These are phyloP conservation scores for Neurospora sp. DNA, from an alignment of 495 filamentous ascomycete genomes.

Conservation along the genomic window DNA sequence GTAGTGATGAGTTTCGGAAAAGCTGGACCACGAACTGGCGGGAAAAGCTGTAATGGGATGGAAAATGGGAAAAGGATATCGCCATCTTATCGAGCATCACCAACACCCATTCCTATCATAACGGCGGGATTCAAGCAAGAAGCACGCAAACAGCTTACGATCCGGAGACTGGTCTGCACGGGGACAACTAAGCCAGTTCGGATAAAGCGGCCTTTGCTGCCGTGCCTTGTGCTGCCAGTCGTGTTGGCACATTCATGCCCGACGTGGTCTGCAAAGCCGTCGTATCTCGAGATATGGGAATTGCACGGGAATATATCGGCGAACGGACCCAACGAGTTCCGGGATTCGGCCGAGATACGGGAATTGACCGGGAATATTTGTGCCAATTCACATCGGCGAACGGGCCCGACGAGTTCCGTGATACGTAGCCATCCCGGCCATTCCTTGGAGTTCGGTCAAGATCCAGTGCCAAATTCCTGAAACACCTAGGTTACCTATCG, in stretches of 20 bases:
- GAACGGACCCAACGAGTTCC: not conserved
- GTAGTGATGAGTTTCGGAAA: not conserved
- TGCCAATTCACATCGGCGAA: not conserved
- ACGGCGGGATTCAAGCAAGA: not conserved
- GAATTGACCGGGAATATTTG: not conserved
- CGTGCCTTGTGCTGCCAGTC: not conserved
- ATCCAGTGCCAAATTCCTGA: not conserved
- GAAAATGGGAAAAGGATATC: not conserved
- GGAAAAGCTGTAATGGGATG: not conserved
- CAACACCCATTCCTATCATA: not conserved
- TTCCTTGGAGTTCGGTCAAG: not conserved
- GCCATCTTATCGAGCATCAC: not conserved
- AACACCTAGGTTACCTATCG: too few relatives aligned
- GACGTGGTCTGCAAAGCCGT: not conserved
- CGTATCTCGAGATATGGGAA: not conserved
- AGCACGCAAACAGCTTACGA: not conserved
- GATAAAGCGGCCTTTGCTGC: not conserved
- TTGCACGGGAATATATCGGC: not conserved
- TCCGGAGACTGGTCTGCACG: not conserved
- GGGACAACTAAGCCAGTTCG: not conserved
- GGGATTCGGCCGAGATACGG: not conserved
- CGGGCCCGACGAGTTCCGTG: not conserved
- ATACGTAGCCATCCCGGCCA: not conserved
- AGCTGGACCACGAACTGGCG: not conserved
- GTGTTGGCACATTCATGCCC: not conserved